Evolutionary conservation across 1,284 basidiomycete genomes (phyloP).

Genomic region (Microbotryum saponariae): DNA sequence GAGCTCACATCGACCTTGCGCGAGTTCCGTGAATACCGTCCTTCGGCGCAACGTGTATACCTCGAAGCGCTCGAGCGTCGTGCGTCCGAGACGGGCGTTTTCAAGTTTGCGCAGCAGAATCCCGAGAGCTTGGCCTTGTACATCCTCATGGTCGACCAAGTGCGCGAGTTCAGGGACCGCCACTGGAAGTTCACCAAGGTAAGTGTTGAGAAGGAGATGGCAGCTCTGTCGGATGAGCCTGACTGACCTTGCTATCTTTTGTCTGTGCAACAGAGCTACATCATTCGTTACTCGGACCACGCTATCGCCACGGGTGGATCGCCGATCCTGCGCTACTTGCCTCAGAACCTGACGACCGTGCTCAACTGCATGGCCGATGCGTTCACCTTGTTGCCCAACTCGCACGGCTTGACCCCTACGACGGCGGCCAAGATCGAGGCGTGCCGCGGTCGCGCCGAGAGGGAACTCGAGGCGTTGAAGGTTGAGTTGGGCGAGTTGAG

Average conservation of each 20-base stretch:
- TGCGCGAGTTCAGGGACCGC: constrained; percentile 37
- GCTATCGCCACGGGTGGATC: constrained; percentile 38
- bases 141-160: constrained; percentile 37
- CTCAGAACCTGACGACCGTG: constrained; percentile 33
- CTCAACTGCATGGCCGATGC: constrained; percentile 11
- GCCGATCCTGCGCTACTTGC: constrained; percentile 38
- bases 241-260: not conserved
- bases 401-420: not conserved
- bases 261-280: constrained; percentile 24
- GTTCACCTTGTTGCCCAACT: constrained; percentile 2
- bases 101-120: constrained; percentile 29
- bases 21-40: constrained; percentile 38
- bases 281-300: constrained; percentile 36
- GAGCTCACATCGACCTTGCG: constrained; percentile 37
- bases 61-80: constrained; percentile 34
- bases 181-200: constrained; percentile 9
- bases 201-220: not conserved
- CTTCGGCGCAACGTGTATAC: constrained; percentile 34
- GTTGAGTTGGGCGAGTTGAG: constrained; percentile 5
- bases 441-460: constrained; percentile 3
- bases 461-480: constrained; percentile 3
- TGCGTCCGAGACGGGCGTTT: constrained; percentile 28
- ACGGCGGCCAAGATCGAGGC: constrained; percentile 5
- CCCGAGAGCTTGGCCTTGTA: constrained; percentile 32
- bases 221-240: not conserved